Percentiles rank a stretch among this genome's conserved stretches.
Evolutionary conservation across 441 rosid genomes (phyloP).

Genomic region (Syzygium syzygioides): DNA sequence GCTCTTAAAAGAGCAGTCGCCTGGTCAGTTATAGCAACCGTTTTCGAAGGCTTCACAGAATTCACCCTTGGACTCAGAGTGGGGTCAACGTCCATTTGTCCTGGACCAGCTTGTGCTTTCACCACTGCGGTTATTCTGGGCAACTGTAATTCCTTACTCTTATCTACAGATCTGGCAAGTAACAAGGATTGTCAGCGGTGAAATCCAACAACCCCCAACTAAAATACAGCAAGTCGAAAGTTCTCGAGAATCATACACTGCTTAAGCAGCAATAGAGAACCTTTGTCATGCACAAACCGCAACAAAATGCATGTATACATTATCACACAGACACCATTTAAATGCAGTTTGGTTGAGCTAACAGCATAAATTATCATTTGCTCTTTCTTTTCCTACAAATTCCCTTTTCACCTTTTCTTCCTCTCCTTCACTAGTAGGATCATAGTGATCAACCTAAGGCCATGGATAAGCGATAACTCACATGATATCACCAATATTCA

Average conservation of each 20-base stretch:
- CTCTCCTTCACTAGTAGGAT: background rate
- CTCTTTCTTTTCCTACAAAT: background rate
- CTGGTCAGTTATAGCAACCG: conserved; percentile 82
- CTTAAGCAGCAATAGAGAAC: background rate
- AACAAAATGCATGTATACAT: background rate
- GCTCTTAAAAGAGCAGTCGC: conserved; percentile 84
- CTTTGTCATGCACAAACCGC: background rate
- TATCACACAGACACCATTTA: background rate
- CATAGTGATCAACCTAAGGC: background rate
- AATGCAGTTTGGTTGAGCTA: background rate
- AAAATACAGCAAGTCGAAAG: background rate
- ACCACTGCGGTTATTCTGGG: conserved; percentile 27
- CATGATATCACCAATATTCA: background rate
- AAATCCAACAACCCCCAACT: background rate
- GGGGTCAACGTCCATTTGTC: conserved; percentile 48
- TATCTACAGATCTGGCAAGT: conserved; percentile 14
- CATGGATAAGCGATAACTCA: background rate
- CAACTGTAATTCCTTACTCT: conserved; percentile 8
- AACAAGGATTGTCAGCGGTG: background rate
- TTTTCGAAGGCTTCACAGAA: conserved; percentile 82
- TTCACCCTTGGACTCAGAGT: conserved; percentile 78
- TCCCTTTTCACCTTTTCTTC: background rate
- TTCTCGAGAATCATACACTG: background rate
- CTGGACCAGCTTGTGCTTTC: conserved; percentile 30
- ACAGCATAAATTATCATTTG: background rate